A percentile compares a stretch with the other conserved stretches of the same genome.
phyloP scores from a whole-genome alignment of 768 basidiomycete species.

The Suillus americanus region DNA sequence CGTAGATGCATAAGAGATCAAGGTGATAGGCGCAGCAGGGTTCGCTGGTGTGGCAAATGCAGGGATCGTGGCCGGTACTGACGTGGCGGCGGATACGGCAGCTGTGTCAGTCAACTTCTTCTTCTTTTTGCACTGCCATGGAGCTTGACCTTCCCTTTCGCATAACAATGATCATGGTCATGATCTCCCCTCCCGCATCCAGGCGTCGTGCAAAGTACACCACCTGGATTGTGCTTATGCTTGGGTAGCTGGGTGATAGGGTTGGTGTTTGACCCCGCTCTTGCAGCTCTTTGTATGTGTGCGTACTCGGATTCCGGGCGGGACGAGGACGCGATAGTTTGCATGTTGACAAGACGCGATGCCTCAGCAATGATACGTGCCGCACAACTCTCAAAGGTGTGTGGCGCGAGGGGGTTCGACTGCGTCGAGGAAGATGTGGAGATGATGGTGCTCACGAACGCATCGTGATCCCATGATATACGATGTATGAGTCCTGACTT shows the following conservation, averaged over 20 bases:
- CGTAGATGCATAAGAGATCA: not conserved
- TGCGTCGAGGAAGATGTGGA: not conserved
- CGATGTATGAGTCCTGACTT: not conserved
- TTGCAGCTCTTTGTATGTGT: not conserved
- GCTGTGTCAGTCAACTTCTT: not conserved
- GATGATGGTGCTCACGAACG: not conserved
- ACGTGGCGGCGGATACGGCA: not conserved
- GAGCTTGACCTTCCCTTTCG: conserved; percentile 1
- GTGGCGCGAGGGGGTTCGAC: not conserved
- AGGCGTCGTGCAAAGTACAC: not conserved
- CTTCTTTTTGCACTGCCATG: not conserved
- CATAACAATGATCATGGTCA: not conserved
- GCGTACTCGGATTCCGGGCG: not conserved
- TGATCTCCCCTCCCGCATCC: not conserved
- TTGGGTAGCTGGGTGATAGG: not conserved
- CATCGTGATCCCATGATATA: not conserved
- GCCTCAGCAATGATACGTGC: not conserved
- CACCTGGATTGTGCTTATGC: not conserved
- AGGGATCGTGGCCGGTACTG: not conserved
- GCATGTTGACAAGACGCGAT: not conserved
- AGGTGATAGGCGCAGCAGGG: not conserved
- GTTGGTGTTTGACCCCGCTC: not conserved
- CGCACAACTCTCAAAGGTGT: not conserved
- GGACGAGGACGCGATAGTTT: not conserved
- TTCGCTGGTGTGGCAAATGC: not conserved